Percentiles rank a stretch among this genome's conserved stretches.
These are phyloP conservation scores for Bruguiera gymnorhiza DNA, from an alignment of 345 rosid genomes.

Conservation along the genomic window DNA sequence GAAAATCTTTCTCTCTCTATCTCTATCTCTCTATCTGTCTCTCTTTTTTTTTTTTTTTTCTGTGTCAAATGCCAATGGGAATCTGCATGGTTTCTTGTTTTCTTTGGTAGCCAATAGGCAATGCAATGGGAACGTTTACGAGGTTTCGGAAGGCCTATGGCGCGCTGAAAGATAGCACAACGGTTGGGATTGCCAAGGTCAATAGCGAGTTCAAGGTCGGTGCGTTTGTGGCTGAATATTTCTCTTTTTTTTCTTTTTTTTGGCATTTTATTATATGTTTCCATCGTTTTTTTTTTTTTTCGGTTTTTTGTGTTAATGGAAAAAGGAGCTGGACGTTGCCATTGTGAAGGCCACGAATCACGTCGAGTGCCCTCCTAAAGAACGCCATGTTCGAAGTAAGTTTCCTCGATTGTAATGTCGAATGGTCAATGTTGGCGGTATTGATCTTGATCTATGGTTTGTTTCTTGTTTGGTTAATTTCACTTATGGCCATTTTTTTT, in stretches of 20 bases:
- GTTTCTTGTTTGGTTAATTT: not conserved
- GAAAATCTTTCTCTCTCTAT: not conserved
- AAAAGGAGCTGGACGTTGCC: constrained; percentile 87
- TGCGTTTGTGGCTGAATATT: not conserved
- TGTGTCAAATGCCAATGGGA: no score
- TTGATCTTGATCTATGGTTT: not conserved
- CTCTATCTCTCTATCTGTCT: not conserved
- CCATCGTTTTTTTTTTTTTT: not conserved
- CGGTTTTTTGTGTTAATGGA: not conserved
- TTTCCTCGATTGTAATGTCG: not conserved
- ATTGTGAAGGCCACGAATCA: constrained; percentile 96
- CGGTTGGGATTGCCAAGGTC: constrained; percentile 97
- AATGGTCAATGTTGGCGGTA: no score
- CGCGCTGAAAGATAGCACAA: constrained; percentile 93
- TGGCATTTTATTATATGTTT: not conserved
- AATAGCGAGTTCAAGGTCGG: constrained; percentile 92
- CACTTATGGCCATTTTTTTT: no score
- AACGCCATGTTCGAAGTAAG: constrained; percentile 94
- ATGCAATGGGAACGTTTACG: constrained; percentile 65
- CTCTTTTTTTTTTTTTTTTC: no score
- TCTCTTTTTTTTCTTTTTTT: not conserved
- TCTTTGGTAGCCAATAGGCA: not conserved
- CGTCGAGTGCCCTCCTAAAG: constrained; percentile 90
- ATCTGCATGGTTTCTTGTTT: not conserved
- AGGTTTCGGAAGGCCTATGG: constrained; percentile 94